Conservation (phyloP, 306 rosid genomes). For the Prunus mume region DNA sequence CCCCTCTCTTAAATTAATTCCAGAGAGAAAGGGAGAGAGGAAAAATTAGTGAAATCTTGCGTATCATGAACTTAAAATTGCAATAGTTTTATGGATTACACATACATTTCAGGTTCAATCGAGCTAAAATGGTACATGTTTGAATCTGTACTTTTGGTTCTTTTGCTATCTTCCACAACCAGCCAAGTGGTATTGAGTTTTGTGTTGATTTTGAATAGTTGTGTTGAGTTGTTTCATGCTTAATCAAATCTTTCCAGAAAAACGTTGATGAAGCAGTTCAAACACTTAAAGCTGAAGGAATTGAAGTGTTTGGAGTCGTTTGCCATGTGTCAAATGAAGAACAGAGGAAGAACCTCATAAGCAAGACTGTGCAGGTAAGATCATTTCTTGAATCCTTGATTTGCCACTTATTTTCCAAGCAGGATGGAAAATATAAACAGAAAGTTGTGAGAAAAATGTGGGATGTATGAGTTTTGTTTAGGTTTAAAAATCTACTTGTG, state of each 20-base stretch:
- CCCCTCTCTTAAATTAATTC: not conserved
- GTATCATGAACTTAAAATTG: not conserved
- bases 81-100: not conserved
- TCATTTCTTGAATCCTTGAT: not conserved
- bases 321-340: conserved; percentile 82
- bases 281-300: conserved; percentile 66
- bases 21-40: not conserved
- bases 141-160: not conserved
- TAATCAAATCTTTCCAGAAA: conserved; percentile 46
- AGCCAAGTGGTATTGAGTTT: not conserved
- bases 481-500: not conserved
- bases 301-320: conserved; percentile 65
- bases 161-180: not conserved
- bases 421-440: not conserved
- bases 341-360: conserved; percentile 76
- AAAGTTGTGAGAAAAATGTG: not conserved
- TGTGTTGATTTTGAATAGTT: not conserved
- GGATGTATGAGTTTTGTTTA: not conserved
- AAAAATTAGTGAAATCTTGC: not conserved
- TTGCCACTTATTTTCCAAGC: not conserved
- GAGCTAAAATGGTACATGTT: not conserved
- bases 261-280: conserved; percentile 87
- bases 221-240: not conserved
- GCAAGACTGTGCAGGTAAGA: conserved; percentile 66
- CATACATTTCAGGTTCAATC: not conserved